Evolutionary conservation across 805 yeast genomes (phyloP).

Genomic region (Millerago galiae): DNA sequence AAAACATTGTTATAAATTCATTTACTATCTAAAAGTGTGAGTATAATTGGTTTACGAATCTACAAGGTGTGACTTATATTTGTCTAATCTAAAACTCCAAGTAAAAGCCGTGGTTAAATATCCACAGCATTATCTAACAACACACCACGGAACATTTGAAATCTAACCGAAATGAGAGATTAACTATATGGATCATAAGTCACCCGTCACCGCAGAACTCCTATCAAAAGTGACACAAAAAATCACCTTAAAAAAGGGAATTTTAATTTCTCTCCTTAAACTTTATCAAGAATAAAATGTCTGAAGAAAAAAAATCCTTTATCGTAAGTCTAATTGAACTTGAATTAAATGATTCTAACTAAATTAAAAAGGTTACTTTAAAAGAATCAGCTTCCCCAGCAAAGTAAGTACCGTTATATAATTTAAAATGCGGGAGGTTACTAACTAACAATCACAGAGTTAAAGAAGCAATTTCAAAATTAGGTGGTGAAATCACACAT

Average conservation of each 20-base stretch:
- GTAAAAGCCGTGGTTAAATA: too few relatives aligned
- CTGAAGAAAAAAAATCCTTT: conserved; percentile 22
- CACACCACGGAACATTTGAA: too few relatives aligned
- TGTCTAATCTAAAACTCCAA: too few relatives aligned
- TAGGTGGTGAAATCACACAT: conserved; percentile 57
- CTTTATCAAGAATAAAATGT: conserved; percentile 15
- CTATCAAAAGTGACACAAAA: too few relatives aligned
- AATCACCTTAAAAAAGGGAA: too few relatives aligned
- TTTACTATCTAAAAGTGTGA: too few relatives aligned
- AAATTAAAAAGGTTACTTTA: conserved; percentile 28
- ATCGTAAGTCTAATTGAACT: conserved; percentile 14
- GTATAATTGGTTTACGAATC: too few relatives aligned
- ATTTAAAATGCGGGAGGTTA: too few relatives aligned
- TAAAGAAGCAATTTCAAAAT: conserved; percentile 40
- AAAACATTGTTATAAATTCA: too few relatives aligned
- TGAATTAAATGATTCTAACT: neutral
- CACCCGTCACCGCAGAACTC: neutral
- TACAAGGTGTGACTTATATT: too few relatives aligned
- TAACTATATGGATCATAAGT: neutral
- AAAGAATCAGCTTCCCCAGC: conserved; percentile 27
- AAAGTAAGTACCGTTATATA: conserved; percentile 1
- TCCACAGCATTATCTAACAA: too few relatives aligned
- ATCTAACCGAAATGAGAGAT: too few relatives aligned
- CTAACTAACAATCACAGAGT: conserved; percentile 26
- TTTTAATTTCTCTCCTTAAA: neutral